Percentiles rank a stretch among this genome's conserved stretches.
phyloP scores from a whole-genome alignment of 1,139 yeast species.

The Magnusiomyces magnusii region DNA sequence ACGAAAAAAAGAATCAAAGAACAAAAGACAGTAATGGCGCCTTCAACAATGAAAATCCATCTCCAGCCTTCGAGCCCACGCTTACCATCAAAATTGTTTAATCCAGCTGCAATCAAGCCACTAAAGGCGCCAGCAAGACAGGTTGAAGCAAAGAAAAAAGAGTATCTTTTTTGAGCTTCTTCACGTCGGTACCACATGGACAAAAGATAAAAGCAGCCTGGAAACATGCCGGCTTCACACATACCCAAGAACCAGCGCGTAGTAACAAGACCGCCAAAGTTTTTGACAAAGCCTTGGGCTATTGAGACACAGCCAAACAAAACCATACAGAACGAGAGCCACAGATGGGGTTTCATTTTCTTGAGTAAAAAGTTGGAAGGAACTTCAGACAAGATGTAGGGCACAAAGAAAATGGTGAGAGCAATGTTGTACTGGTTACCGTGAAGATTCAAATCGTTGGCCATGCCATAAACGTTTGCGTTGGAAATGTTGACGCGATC shows the following conservation, averaged over 20 bases:
- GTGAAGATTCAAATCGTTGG: constrained; percentile 42
- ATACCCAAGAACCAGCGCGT: constrained; percentile 59
- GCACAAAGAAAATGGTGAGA: constrained; percentile 60
- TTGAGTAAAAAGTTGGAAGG: constrained; percentile 59
- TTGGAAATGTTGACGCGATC: constrained; percentile 71
- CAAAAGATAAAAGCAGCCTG: constrained; percentile 62
- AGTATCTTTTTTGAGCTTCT: constrained; percentile 63
- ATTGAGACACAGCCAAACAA: constrained; percentile 57
- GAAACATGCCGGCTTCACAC: constrained; percentile 64
- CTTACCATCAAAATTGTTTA: constrained; percentile 43
- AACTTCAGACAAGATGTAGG: constrained; percentile 60
- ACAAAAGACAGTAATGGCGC: constrained; percentile 56
- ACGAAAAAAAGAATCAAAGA: constrained; percentile 55
- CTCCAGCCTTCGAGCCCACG: constrained; percentile 55
- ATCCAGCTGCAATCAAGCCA: constrained; percentile 64
- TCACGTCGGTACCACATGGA: constrained; percentile 46
- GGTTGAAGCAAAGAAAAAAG: constrained; percentile 61
- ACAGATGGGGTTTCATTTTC: constrained; percentile 53
- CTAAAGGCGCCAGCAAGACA: constrained; percentile 77
- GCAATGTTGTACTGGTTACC: constrained; percentile 57
- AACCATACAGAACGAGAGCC: constrained; percentile 51
- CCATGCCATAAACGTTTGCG: constrained; percentile 62
- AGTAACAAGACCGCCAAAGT: constrained; percentile 50
- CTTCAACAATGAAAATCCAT: constrained; percentile 70
- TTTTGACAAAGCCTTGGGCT: constrained; percentile 57